Evolutionary conservation across 2,329 filamentous ascomycete genomes (phyloP), one percentile per base, ranked within the genome.

Genomic region (Monosporascus sp.): DNA sequence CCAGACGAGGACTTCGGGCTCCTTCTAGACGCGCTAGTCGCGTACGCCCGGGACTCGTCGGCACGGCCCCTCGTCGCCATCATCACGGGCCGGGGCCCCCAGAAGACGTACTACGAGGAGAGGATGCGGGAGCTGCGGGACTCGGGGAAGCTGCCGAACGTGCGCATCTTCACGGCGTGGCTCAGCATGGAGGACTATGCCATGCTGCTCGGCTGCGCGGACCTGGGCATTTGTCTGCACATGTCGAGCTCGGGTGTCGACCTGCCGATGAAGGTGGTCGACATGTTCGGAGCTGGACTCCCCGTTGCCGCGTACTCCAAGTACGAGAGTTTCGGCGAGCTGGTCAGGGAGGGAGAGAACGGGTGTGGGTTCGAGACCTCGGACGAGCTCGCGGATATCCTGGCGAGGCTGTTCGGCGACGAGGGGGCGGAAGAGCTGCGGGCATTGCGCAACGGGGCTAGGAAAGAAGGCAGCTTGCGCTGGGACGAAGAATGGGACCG

Each of bases 261-360:
- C 70, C 76, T 99, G 20, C 94, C 94, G 0, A 99, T 99, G 94
- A 99, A 99, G 73, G 91, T 99, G 1, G 92, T 99, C 16, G 94
- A 99, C 68, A 97, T 99, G 92, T 97, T 99, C 68, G 94, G 94
- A 2, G 88, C 92, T 0, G 94, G 93, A 0, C 75, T 99, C 27
- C 94, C 94, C 0, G 94, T 99, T 0, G 86, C 87, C 0, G 93
- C 91, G 4, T 97, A 94, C 79, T 83, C 82, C 26, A 80, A 81
- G 2, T 99, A 96, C 65, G 86, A 92, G 66, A 93, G 92, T 57
- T 96, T 96, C 79, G 77, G 82, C 2, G 94, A 99, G 73, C 75
- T 99, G n/a, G 89, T 99, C 26, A 87, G 81, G 50, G 92, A 97
- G 64, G 88, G 89, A 0, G 77, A 85, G 40, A 97, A 97, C 67